Percentiles rank a stretch among this genome's conserved stretches.
Conservation (phyloP, 1,284 basidiomycete species). For the Fistulinella cinereoalba region DNA sequence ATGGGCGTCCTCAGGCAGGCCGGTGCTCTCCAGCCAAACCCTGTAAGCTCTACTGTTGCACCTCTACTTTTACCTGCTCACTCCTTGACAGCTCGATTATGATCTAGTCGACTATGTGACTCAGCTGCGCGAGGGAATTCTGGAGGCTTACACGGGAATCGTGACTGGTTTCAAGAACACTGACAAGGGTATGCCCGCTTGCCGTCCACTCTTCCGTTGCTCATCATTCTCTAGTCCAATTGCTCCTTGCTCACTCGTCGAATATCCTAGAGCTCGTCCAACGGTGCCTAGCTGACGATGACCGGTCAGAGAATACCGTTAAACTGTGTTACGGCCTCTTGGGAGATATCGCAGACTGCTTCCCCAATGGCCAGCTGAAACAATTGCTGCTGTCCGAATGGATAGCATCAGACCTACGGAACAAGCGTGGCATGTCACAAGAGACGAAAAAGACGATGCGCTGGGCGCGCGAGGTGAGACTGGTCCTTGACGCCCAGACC, state of each 20-base stretch:
- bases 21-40: constrained; percentile 80
- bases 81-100: constrained; percentile 64
- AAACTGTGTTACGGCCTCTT: constrained; percentile 81
- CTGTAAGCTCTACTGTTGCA: constrained; percentile 48
- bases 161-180: constrained; percentile 88
- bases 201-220: neutral
- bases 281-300: constrained; percentile 79
- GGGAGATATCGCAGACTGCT: constrained; percentile 90
- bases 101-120: constrained; percentile 93
- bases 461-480: constrained; percentile 77
- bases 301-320: constrained; percentile 77
- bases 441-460: constrained; percentile 79
- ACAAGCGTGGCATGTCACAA: constrained; percentile 59
- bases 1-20: constrained; percentile 94
- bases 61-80: constrained; percentile 1
- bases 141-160: constrained; percentile 96
- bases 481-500: neutral
- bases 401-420: constrained; percentile 77
- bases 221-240: constrained; percentile 40
- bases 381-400: constrained; percentile 77
- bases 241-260: constrained; percentile 74
- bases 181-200: constrained; percentile 58
- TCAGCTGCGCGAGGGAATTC: constrained; percentile 88
- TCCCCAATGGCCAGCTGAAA: constrained; percentile 79
- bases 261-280: constrained; percentile 83